Conservation (phyloP, 345 rosid genomes). For the Barbarea vulgaris region DNA sequence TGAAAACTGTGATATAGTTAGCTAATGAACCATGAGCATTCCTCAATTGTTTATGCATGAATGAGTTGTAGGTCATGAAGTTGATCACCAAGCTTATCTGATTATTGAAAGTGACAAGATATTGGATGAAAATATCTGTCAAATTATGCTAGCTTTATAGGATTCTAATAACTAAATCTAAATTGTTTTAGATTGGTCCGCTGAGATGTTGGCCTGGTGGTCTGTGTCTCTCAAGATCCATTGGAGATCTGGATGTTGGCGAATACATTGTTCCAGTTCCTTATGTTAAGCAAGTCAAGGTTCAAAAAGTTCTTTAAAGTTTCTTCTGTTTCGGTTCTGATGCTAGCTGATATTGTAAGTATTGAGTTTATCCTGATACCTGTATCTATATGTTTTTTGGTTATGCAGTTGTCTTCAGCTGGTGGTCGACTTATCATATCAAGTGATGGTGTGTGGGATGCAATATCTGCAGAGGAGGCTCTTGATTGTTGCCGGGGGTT, state of each 20-base stretch:
- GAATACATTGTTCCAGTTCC: constrained; percentile 99
- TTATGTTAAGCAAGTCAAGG: constrained; percentile 98
- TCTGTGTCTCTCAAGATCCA: constrained; percentile 96
- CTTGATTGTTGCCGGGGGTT: constrained; percentile 92
- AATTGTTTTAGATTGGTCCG: constrained; percentile 81
- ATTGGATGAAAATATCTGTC: not conserved
- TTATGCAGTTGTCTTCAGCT: constrained; percentile 77
- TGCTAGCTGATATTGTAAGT: not conserved
- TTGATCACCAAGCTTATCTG: not conserved
- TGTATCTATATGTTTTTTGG: not conserved
- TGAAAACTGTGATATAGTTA: not conserved
- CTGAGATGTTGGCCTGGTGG: constrained; percentile 99
- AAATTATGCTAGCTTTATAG: not conserved
- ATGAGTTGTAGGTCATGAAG: not conserved
- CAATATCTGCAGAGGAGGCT: constrained; percentile 73
- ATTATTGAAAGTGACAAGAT: not conserved
- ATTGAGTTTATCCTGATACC: constrained; percentile 3
- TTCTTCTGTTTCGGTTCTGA: not conserved
- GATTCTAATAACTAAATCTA: constrained; percentile 31
- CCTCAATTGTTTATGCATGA: not conserved
- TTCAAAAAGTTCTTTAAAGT: constrained; percentile 30
- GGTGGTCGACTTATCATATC: constrained; percentile 94
- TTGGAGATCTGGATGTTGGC: constrained; percentile 96
- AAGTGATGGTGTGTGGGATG: constrained; percentile 99
- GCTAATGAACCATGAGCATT: not conserved